A percentile compares a stretch with the other conserved stretches of the same genome.
phyloP scores from a whole-genome alignment of 768 basidiomycete species.

The Podaxis carcinomalis region DNA sequence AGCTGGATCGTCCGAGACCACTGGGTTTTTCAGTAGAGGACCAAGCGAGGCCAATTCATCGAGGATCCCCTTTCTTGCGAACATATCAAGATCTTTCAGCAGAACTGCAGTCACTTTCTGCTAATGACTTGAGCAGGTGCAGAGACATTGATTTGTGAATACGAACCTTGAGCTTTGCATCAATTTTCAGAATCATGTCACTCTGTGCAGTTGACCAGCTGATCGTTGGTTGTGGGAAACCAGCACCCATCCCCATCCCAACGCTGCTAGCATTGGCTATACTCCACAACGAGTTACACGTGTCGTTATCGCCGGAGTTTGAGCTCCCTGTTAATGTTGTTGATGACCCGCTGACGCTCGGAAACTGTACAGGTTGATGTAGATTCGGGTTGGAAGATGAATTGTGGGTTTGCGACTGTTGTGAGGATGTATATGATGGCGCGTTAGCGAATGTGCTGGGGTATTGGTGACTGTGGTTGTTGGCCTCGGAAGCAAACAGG shows the following conservation, averaged over 20 bases:
- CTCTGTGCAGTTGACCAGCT: conserved; percentile 59
- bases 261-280: conserved; percentile 52
- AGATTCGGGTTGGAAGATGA: conserved; percentile 34
- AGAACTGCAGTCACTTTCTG: conserved; percentile 83
- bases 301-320: conserved; percentile 18
- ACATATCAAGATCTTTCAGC: conserved; percentile 80
- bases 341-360: conserved; percentile 4
- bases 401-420: conserved; percentile 25
- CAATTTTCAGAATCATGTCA: conserved; percentile 77
- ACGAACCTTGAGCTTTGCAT: conserved; percentile 78
- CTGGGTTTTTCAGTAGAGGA: conserved; percentile 65
- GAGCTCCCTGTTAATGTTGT: conserved; percentile 4
- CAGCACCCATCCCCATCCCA: conserved; percentile 16
- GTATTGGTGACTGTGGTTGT: conserved; percentile 9
- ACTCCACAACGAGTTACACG: conserved; percentile 63
- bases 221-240: conserved; percentile 39
- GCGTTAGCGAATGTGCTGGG: conserved; percentile 10
- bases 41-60: conserved; percentile 82
- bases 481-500: conserved; percentile 51
- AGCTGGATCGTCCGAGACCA: conserved; percentile 25
- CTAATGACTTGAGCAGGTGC: neutral
- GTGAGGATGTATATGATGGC: conserved; percentile 12
- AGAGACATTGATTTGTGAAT: neutral
- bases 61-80: conserved; percentile 76
- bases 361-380: conserved; percentile 21